phyloP scores from a whole-genome alignment of 768 basidiomycete species.

The Hydnum rufescens region DNA sequence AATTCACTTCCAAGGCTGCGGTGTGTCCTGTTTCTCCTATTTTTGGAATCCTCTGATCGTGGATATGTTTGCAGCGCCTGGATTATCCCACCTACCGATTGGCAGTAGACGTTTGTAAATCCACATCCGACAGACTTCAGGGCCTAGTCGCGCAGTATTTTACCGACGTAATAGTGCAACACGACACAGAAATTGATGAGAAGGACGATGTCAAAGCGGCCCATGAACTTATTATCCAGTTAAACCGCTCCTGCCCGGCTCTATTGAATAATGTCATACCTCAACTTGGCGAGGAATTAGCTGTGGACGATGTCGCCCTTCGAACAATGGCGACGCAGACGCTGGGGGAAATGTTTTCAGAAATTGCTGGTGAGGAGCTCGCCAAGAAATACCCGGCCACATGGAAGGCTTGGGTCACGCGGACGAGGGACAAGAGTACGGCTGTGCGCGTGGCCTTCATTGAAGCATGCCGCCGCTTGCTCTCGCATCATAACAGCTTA shows the following conservation, averaged over 20 bases:
- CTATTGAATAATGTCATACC: constrained; percentile 82
- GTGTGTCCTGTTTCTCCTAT: constrained; percentile 23
- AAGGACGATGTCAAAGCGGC: constrained; percentile 42
- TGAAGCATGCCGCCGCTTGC: constrained; percentile 41
- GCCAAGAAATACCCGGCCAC: constrained; percentile 61
- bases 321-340: constrained; percentile 69
- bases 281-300: constrained; percentile 77
- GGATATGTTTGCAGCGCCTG: constrained; percentile 26
- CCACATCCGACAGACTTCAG: constrained; percentile 68
- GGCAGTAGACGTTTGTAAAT: constrained; percentile 70
- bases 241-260: constrained; percentile 60
- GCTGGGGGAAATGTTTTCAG: constrained; percentile 79
- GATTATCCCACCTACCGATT: constrained; percentile 65
- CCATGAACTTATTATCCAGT: constrained; percentile 68
- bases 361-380: constrained; percentile 52
- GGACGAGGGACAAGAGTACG: constrained; percentile 56
- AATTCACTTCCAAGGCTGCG: constrained; percentile 58
- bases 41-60: constrained; percentile 4
- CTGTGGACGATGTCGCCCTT: constrained; percentile 48
- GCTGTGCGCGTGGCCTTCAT: constrained; percentile 61
- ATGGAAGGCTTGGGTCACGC: constrained; percentile 67
- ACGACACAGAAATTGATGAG: constrained; percentile 23
- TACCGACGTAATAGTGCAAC: constrained; percentile 61
- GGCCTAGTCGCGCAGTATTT: constrained; percentile 47
- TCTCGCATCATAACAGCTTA: constrained; percentile 46